Conservation (phyloP, 1,284 basidiomycete species). For the Ustilago shanxiensis region DNA sequence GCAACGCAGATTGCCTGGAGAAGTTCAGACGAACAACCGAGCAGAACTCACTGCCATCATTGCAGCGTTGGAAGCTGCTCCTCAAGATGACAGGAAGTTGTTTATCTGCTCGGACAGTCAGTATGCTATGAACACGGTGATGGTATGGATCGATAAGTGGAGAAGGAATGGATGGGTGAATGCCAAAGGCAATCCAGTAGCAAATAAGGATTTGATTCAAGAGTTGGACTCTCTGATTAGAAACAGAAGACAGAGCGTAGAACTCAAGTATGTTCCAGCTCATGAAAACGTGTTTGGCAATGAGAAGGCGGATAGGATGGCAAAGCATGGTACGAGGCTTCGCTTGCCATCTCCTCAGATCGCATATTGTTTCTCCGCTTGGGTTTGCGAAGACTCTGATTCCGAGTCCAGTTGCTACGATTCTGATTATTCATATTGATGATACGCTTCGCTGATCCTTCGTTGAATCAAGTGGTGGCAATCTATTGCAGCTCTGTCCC, state of each 20-base stretch:
- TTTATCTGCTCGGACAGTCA: conserved; percentile 73
- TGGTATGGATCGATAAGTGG: conserved; percentile 79
- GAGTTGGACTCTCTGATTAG: conserved; percentile 68
- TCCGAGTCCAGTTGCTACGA: no score
- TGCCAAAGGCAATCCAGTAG: conserved; percentile 74
- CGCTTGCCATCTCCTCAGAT: no score
- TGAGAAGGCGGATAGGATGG: conserved; percentile 78
- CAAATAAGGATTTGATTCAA: conserved; percentile 78
- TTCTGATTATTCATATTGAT: no score
- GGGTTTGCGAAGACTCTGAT: no score
- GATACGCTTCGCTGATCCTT: no score
- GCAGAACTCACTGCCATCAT: neutral
- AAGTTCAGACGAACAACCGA: neutral
- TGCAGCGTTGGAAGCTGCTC: neutral
- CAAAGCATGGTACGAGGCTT: conserved; percentile 39
- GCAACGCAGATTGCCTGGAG: neutral
- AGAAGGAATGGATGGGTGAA: conserved; percentile 74
- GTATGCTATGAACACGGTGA: conserved; percentile 78
- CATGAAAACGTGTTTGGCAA: conserved; percentile 81
- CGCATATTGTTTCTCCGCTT: no score
- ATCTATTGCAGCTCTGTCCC: no score
- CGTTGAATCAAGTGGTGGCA: no score
- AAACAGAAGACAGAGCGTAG: neutral
- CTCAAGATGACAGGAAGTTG: neutral
- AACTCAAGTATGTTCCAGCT: neutral